phyloP scores from a whole-genome alignment of 2,329 filamentous ascomycete species.

The Alternaria gansuensis region DNA sequence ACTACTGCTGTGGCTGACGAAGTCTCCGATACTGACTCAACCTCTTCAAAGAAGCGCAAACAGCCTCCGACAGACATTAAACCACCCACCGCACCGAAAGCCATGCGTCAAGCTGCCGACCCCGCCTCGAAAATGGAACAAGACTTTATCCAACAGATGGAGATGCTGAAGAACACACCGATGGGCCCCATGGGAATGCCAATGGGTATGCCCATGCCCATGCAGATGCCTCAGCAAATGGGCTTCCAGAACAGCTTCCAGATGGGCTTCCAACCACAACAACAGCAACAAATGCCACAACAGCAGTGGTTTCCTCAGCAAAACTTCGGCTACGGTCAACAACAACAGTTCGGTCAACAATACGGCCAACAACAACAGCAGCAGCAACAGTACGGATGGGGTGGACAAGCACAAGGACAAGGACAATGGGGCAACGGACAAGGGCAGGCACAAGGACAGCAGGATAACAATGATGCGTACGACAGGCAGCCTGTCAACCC shows the following conservation, averaged over 20 bases:
- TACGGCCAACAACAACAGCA: conserved; percentile 21
- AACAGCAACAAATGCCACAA: conserved; percentile 16
- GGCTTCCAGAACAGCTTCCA: conserved; percentile 11
- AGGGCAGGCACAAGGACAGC: conserved; percentile 9
- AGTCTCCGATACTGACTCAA: conserved; percentile 48
- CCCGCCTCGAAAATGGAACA: conserved; percentile 51
- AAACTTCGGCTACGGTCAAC: conserved; percentile 21
- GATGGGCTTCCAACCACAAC: conserved; percentile 25
- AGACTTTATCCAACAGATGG: conserved; percentile 58
- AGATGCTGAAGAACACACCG: conserved; percentile 54
- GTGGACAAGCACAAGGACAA: conserved; percentile 11
- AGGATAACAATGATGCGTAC: conserved; percentile 70
- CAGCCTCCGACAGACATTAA: conserved; percentile 73
- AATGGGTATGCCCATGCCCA: conserved; percentile 21
- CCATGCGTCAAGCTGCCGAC: conserved; percentile 65
- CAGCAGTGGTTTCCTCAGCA: conserved; percentile 65
- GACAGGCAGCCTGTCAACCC: conserved; percentile 96
- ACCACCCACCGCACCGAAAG: conserved; percentile 57
- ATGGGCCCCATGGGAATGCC: conserved; percentile 46
- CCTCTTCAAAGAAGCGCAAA: conserved; percentile 76
- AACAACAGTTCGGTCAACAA: conserved; percentile 17
- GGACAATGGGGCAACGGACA: conserved; percentile 17
- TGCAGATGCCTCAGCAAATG: conserved; percentile 24
- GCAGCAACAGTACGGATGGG: conserved; percentile 25
- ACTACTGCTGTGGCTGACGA: conserved; percentile 47